Evolutionary conservation across 495 filamentous ascomycete genomes (phyloP).

Genomic region (Xylaria cubensis): DNA sequence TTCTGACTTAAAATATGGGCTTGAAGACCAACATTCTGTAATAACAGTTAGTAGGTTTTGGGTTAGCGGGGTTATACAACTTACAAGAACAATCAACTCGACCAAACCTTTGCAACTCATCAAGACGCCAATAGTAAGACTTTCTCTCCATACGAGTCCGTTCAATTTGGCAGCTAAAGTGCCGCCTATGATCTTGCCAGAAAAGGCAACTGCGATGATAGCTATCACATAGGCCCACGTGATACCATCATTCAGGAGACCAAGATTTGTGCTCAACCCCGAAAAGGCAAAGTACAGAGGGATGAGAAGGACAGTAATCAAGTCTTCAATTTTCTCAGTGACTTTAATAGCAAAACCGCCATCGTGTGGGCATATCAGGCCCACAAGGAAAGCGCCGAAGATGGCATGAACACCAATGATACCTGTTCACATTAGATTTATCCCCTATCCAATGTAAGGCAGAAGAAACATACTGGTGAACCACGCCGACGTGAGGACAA

Average conservation of each 20-base stretch:
- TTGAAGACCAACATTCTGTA: slow-evolving; percentile 90
- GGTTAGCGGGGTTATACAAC: slow-evolving; percentile 33
- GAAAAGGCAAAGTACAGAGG: slow-evolving; percentile 96
- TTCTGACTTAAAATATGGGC: slow-evolving; percentile 84
- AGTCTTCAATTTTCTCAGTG: slow-evolving; percentile 95
- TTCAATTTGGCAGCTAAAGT: slow-evolving; percentile 77
- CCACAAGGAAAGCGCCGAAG: slow-evolving; percentile 80
- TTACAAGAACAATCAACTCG: slow-evolving; percentile 91
- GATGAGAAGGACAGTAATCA: slow-evolving; percentile 86
- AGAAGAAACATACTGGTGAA: slow-evolving; percentile 69
- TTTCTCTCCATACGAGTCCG: slow-evolving; percentile 91
- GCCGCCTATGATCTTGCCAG: slow-evolving; percentile 85
- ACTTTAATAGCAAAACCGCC: slow-evolving; percentile 94
- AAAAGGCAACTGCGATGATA: slow-evolving; percentile 82
- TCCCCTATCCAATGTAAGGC: neutral
- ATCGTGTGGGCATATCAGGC: slow-evolving; percentile 92
- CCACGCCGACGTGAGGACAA: slow-evolving; percentile 84
- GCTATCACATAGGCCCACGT: slow-evolving; percentile 94
- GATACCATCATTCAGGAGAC: slow-evolving; percentile 79
- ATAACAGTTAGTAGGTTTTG: slow-evolving; percentile 33
- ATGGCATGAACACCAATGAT: slow-evolving; percentile 75
- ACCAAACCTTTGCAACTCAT: slow-evolving; percentile 99
- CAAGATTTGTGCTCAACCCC: slow-evolving; percentile 87
- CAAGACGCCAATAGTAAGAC: slow-evolving; percentile 85
- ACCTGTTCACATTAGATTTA: slow-evolving; percentile 46